Percentiles rank a stretch among this genome's conserved stretches.
These are phyloP conservation scores for Ceratocystis destructans DNA, from an alignment of 2,329 filamentous ascomycete genomes.

Conservation along the genomic window DNA sequence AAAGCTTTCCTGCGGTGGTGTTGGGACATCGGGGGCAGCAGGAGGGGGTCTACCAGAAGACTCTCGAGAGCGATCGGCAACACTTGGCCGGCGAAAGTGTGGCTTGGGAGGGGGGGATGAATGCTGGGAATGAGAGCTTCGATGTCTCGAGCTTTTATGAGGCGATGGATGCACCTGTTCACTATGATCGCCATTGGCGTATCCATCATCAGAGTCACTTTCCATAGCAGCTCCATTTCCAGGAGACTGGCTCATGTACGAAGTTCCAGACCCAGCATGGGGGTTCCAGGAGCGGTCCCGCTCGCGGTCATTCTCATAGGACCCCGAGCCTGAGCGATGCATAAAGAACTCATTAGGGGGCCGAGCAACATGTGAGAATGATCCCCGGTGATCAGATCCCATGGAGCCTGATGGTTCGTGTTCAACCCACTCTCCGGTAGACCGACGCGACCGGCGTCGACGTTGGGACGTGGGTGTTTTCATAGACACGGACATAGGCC, in stretches of 20 bases:
- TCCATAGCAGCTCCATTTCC: slow-evolving; percentile 1
- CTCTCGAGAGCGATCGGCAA: slow-evolving; percentile 4
- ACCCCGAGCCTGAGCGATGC: slow-evolving; percentile 10
- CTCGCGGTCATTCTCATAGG: slow-evolving; percentile 7
- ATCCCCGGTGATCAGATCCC: slow-evolving; percentile 14
- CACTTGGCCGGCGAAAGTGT: slow-evolving; percentile 7
- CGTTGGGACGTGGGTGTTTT: slow-evolving; percentile 13
- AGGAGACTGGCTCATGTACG: slow-evolving; percentile 13
- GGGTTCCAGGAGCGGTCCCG: slow-evolving; percentile 9
- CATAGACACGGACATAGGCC: not conserved
- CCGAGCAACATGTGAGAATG: slow-evolving; percentile 7
- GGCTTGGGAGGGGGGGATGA: slow-evolving; percentile 8
- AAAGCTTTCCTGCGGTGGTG: not conserved
- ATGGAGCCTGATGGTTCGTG: slow-evolving; percentile 10
- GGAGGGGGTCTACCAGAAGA: slow-evolving; percentile 1
- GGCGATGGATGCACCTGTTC: not conserved
- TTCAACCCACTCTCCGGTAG: slow-evolving; percentile 6
- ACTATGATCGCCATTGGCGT: not conserved
- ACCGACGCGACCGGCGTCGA: slow-evolving; percentile 10
- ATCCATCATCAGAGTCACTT: slow-evolving; percentile 12
- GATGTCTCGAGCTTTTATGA: slow-evolving; percentile 3
- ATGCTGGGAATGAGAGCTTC: slow-evolving; percentile 3
- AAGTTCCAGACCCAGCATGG: not conserved
- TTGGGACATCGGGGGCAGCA: not conserved
- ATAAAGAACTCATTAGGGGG: slow-evolving; percentile 4